These are phyloP conservation scores for Conringia planisiliqua DNA, from an alignment of 345 rosid species.

Conservation along the genomic window DNA sequence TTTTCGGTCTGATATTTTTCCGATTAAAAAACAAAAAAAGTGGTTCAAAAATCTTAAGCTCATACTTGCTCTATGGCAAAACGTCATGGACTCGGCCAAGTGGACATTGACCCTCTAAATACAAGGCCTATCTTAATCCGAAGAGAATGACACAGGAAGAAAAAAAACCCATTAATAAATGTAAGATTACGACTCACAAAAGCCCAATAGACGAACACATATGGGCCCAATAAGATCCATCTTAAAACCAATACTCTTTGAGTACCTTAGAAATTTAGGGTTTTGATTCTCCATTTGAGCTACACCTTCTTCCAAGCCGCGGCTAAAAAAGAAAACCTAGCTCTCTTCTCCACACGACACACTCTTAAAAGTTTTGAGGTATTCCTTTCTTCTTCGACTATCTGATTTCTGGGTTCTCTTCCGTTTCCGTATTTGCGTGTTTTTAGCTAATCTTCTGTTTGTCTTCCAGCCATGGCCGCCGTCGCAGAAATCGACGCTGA, in stretches of 20 bases:
- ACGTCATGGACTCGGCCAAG: neutral
- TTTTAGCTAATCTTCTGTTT: conserved; percentile 7
- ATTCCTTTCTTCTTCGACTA: neutral
- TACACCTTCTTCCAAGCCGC: neutral
- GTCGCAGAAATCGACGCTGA: conserved; percentile 29
- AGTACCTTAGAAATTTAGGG: neutral
- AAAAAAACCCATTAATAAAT: neutral
- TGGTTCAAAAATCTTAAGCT: neutral
- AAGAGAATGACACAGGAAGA: neutral
- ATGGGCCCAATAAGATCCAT: conserved; percentile 19
- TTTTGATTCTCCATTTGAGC: neutral
- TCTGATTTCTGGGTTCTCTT: neutral
- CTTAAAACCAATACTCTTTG: neutral
- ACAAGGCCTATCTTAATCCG: neutral
- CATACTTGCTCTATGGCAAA: neutral
- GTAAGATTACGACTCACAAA: neutral
- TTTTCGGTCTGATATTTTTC: neutral
- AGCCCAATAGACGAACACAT: neutral
- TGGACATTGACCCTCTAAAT: neutral
- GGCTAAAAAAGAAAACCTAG: neutral
- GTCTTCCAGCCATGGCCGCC: conserved; percentile 30
- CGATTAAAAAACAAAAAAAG: neutral
- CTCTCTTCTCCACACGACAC: neutral
- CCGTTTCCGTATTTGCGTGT: neutral
- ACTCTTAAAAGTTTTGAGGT: neutral